A percentile compares a stretch with the other conserved stretches of the same genome.
Evolutionary conservation across 1,284 basidiomycete genomes (phyloP).

Genomic region (Volvariella volvacea): DNA sequence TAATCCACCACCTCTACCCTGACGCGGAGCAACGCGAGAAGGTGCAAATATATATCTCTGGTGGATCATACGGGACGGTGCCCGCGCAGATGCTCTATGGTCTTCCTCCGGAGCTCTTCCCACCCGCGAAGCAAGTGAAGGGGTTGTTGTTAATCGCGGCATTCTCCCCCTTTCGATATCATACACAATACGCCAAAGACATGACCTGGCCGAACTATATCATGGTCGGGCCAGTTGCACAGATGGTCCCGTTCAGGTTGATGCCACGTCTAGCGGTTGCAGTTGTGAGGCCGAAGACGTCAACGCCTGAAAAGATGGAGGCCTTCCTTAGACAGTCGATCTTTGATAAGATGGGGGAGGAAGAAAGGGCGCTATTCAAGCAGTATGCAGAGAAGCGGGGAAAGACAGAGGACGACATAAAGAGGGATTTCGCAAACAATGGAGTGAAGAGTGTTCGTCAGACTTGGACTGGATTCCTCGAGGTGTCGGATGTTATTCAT

Average conservation of each 20-base stretch:
- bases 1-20: slow-evolving; percentile 47
- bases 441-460: slow-evolving; percentile 39
- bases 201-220: slow-evolving; percentile 41
- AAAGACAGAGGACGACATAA: slow-evolving; percentile 30
- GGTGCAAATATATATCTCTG: slow-evolving; percentile 41
- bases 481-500: slow-evolving; percentile 34
- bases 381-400: slow-evolving; percentile 33
- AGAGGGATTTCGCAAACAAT: slow-evolving; percentile 33
- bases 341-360: slow-evolving; percentile 34
- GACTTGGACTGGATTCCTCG: slow-evolving; percentile 47
- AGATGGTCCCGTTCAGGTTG: slow-evolving; percentile 32
- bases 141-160: slow-evolving; percentile 41
- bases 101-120: slow-evolving; percentile 43
- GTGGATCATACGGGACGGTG: slow-evolving; percentile 46
- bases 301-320: slow-evolving; percentile 32
- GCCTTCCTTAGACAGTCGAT: slow-evolving; percentile 27
- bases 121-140: slow-evolving; percentile 35
- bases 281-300: slow-evolving; percentile 25
- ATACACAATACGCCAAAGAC: slow-evolving; percentile 34
- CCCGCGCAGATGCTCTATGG: slow-evolving; percentile 53
- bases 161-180: slow-evolving; percentile 38
- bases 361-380: slow-evolving; percentile 31
- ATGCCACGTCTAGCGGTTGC: slow-evolving; percentile 24
- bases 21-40: slow-evolving; percentile 17
- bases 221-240: slow-evolving; percentile 35